Base-by-base conservation (phyloP, 495 filamentous ascomycete species). In the Talaromyces borbonicus region DNA sequence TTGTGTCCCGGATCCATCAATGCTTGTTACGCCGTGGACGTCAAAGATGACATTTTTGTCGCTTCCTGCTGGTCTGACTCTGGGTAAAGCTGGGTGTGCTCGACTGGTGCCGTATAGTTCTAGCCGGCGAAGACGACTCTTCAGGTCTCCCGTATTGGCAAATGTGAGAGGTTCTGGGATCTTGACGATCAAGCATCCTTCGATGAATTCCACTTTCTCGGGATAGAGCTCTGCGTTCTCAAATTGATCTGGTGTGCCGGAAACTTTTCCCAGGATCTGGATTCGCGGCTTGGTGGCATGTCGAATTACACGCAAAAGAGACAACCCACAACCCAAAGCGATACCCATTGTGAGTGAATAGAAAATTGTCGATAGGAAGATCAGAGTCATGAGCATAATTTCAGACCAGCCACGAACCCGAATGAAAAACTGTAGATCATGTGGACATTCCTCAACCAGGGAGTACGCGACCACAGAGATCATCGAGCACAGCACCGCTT, bases 151-250 rank as follows among this genome's bases (percentile, higher is more conserved):
- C 1, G 93, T 96, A 57, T 98, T 98, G 43, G 92, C 90, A 54
- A 98, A 98, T 0, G 93, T 97, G 31, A 98, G 70, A 0, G 90
- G 90, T 54, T 97, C 93, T 0, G 92, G 92, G 53, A 98, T 95
- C 63, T 95, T 96, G 41, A 97, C 88, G 50, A 98, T 94, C 26
- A 98, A 62, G 47, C 86, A 90, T 9, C 90, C 87, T 55, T 95
- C 87, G 39, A 97, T 73, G 49, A 94, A 85, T 56, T 97, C 90
- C 3, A 96, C 70, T 5, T 75, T 71, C 33, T 85, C 78, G 0
- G 84, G 80, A 49, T 84, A 75, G 0, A 79, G 71, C 61, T 97
- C 92, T 12, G 89, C 89, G 50, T 95, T 95, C 51, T 90, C 87
- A 56, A 94, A 97, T 37, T 79, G 75, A 48, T 78, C 65, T 7